Evolutionary conservation across 1,284 basidiomycete genomes (phyloP), one percentile per base, ranked within the genome.

Genomic region (Microbotryum scabiosae): DNA sequence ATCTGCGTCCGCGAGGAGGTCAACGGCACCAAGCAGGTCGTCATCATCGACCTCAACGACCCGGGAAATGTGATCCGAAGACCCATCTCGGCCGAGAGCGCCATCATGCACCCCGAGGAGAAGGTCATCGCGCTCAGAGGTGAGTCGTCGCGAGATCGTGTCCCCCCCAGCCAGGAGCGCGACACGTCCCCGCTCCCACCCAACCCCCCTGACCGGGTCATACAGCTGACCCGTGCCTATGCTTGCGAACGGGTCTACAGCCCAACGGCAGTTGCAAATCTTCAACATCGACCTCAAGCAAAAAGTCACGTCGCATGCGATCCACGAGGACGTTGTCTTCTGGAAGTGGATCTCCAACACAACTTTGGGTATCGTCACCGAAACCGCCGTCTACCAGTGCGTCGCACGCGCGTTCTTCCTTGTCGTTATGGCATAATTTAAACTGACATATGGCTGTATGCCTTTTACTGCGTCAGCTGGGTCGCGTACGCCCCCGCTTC

Each of bases 311-410:
- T 91, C 93, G 26, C 92, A 98, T 75, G 80, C 86, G 62, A 93
- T 88, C 80, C 87, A 85, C 74, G 92, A 97, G 75, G 96, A 98
- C 72, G 84, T 98, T 63, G 85, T 89, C 48, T 99, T 97, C 78
- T 99, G 96, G 96, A 97, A 94, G 75, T 99, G 96, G 96, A 85
- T 97, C 62, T 88, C 85, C 62, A 85, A 90, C 69, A 84, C 85
- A 21, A 88, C 87, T 25, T 85, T 99, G 65, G 96, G 94, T 72
- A 84, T 98, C 78, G 96, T 98, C 73, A 97, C 94, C 44, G 92
- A 97, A 65, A 83, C 86, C 2, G 82, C 92, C 18, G 96, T 98
- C 46, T 92, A 84, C 77, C 94, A 98, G 77, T 98, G 94, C 94
- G 82, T 41, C 25, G 21, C 30, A 23, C n/a, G 68, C 74, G 59